Percentiles rank a stretch among this genome's conserved stretches.
Conservation (phyloP, 345 rosid genomes). For the Psidium friedrichsthalianum region DNA sequence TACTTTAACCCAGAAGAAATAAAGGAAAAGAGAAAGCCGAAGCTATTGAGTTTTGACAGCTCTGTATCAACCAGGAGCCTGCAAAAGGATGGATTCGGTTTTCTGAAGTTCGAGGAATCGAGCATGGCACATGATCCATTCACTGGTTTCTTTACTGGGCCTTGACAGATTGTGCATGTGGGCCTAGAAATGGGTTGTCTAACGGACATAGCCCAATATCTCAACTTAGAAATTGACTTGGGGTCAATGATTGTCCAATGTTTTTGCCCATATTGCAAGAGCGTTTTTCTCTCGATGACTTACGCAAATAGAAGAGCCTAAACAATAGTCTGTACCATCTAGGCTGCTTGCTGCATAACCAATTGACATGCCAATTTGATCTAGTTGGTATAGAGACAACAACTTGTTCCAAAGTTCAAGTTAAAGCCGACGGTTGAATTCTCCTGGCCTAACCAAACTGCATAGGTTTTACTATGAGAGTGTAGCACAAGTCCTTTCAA, state of each 20-base stretch:
- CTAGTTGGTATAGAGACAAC: background rate
- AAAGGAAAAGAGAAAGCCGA: background rate
- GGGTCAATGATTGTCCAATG: background rate
- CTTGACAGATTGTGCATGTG: background rate
- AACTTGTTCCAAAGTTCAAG: background rate
- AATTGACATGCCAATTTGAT: background rate
- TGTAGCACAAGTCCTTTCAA: background rate
- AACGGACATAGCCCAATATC: background rate
- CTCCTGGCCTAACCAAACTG: background rate
- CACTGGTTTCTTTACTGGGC: background rate
- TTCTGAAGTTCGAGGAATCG: background rate
- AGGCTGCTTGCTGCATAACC: background rate
- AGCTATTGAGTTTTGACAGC: background rate
- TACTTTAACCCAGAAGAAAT: background rate
- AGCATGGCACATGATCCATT: background rate
- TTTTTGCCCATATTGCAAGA: background rate
- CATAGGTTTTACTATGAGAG: background rate
- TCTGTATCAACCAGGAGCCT: background rate
- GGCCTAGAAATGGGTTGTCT: background rate
- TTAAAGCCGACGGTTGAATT: background rate
- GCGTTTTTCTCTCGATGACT: background rate
- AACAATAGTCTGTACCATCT: background rate
- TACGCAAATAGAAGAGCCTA: background rate
- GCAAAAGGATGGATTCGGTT: background rate
- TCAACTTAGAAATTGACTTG: background rate